phyloP scores from a whole-genome alignment of 2,329 filamentous ascomycete genomes.

The Cryphonectria radicalis region DNA sequence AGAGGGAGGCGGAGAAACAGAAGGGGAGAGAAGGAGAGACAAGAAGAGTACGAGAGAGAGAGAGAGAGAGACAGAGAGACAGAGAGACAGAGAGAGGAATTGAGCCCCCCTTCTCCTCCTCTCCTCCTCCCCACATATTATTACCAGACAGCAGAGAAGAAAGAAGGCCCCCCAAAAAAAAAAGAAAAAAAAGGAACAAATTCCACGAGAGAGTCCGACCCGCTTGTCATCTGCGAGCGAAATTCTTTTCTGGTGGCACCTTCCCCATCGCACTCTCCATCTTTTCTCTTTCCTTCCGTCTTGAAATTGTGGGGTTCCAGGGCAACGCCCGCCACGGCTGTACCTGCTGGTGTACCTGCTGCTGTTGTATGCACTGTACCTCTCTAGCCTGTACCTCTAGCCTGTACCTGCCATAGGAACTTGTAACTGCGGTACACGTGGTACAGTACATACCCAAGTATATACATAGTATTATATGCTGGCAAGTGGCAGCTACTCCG shows the following conservation, averaged over 20 bases:
- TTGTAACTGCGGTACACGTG: too few relatives aligned
- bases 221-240: neutral
- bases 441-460: neutral
- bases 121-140: neutral
- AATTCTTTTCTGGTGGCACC: conserved; percentile 14
- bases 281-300: conserved; percentile 14
- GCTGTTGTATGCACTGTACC: neutral
- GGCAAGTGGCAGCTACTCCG: neutral
- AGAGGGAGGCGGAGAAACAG: too few relatives aligned
- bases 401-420: neutral
- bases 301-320: neutral
- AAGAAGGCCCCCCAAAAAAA: too few relatives aligned
- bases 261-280: conserved; percentile 18
- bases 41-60: neutral
- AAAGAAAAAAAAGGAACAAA: too few relatives aligned
- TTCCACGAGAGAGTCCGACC: too few relatives aligned
- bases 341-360: neutral
- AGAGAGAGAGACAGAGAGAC: neutral
- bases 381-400: neutral
- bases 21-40: neutral
- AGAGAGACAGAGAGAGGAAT: neutral
- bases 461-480: too few relatives aligned
- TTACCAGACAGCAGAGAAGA: neutral
- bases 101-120: too few relatives aligned
- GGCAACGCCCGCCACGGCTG: neutral